Evolutionary conservation across 805 yeast genomes (phyloP).

Genomic region (Nakazawaea siamensis): DNA sequence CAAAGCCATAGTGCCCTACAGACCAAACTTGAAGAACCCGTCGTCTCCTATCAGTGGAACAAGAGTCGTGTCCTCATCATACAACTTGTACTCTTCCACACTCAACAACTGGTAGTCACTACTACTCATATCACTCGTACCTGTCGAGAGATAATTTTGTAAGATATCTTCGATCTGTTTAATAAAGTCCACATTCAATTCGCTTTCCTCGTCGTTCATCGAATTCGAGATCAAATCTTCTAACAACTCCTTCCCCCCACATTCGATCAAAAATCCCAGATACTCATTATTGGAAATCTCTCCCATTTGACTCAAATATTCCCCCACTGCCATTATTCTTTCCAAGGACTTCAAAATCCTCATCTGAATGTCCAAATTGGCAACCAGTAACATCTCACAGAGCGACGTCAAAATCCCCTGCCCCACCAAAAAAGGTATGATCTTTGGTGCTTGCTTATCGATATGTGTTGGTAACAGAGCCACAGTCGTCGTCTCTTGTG

Average conservation of each 20-base stretch:
- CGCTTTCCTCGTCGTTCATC: constrained; percentile 9
- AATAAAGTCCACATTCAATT: constrained; percentile 5
- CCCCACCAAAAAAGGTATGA: constrained; percentile 9
- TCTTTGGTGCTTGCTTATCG: constrained; percentile 4
- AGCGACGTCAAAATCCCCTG: constrained; percentile 9
- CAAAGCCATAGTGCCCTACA: too few species aligned
- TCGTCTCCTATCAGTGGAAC: constrained; percentile 8
- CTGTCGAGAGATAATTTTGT: constrained; percentile 1
- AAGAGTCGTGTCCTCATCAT: constrained; percentile 1
- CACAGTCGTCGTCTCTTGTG: not conserved
- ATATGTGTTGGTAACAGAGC: constrained; percentile 1
- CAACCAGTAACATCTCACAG: constrained; percentile 4
- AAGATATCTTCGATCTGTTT: constrained; percentile 1
- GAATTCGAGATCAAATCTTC: constrained; percentile 3
- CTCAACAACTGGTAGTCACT: constrained; percentile 2
- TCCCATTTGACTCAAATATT: constrained; percentile 4
- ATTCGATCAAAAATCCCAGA: constrained; percentile 4
- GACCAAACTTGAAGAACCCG: constrained; percentile 10
- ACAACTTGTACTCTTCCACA: not conserved
- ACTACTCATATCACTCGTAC: constrained; percentile 6
- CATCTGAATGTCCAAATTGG: constrained; percentile 1
- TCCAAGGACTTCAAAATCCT: constrained; percentile 9
- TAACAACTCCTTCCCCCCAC: constrained; percentile 8
- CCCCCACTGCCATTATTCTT: constrained; percentile 9
- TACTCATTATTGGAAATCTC: constrained; percentile 6